These are phyloP conservation scores for Calendula officinalis DNA, from an alignment of 129 eudicot genomes.

Conservation along the genomic window DNA sequence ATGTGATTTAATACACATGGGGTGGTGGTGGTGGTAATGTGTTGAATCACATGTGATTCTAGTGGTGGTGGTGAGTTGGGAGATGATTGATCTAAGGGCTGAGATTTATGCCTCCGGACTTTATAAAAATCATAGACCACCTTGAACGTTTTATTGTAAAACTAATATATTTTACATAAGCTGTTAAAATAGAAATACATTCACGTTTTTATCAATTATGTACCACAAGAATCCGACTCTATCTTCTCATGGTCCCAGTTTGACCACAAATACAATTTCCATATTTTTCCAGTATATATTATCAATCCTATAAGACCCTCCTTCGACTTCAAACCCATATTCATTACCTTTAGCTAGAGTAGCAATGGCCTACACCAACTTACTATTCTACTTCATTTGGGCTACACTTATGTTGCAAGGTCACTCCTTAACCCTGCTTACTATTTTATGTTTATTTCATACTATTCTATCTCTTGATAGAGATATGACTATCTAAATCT, in stretches of 20 bases:
- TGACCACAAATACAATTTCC: conserved; percentile 22
- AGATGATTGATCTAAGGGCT: too few species aligned
- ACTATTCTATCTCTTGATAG: too few species aligned
- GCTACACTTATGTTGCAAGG: conserved; percentile 34
- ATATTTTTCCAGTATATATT: background rate
- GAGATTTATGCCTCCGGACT: too few species aligned
- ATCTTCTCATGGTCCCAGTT: conserved; percentile 29
- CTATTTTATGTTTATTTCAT: background rate
- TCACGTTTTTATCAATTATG: background rate
- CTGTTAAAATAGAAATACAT: too few species aligned
- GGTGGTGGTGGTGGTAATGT: too few species aligned
- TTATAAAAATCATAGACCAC: too few species aligned
- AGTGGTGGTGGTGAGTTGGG: too few species aligned
- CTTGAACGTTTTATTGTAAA: too few species aligned
- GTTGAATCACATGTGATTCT: too few species aligned
- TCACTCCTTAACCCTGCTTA: background rate
- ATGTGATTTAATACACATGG: too few species aligned
- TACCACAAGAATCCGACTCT: conserved; percentile 10
- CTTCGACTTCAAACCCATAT: conserved; percentile 10
- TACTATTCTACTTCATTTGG: conserved; percentile 23
- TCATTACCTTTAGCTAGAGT: conserved; percentile 9
- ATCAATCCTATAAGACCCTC: conserved; percentile 18
- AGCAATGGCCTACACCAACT: conserved; percentile 27
- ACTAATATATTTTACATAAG: too few species aligned
- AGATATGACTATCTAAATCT: too few species aligned